Evolutionary conservation across 257 asterid genomes (phyloP), one percentile per base, ranked within the genome.

Genomic region (Petrea volubilis): DNA sequence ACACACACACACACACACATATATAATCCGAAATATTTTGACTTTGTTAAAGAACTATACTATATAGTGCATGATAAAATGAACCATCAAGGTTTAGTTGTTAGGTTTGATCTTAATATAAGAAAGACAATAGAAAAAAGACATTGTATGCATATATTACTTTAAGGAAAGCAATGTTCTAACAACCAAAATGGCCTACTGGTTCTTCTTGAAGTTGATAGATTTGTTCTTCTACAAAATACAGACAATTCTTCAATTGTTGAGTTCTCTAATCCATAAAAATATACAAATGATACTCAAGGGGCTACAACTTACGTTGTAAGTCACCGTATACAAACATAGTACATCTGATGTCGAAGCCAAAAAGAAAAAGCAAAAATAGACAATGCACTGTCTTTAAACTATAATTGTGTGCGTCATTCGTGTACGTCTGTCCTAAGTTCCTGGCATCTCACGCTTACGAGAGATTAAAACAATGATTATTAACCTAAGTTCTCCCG

Each of bases 201-300:
- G 15, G 14, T 7, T 33, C 7, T 33, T 33, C 38, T 2, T 33
- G 38, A 33, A 33, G 7, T 2, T 7, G 38, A 33, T 33, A n/a
- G n/a, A 13, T 27, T 23, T 74, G 44, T 15, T 5, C 18, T 18
- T 20, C 11, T 49, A 60, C 67, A 57, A 44, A 43, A 40, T 24
- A 17, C 46, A 36, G 40, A 62, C 43, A 50, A 38, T 31, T 31
- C 38, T 31, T 31, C 38, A 31, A 31, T 38, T 33, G 69, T 18
- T 23, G 21, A 36, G 44, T 18, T 55, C 31, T 63, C 46, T 53
- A 74, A 31, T 66, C 69, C 57, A 66, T 36, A 25, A 67, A 28
- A 57, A 57, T 33, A 24, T 27, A 36, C 36, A 66, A 74, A 50
- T 57, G 46, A 36, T 38, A 25, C 46, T 49, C 8, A 5, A 10